These are phyloP conservation scores for Geotrichum reessii DNA, from an alignment of 1,139 yeast genomes.

Conservation along the genomic window DNA sequence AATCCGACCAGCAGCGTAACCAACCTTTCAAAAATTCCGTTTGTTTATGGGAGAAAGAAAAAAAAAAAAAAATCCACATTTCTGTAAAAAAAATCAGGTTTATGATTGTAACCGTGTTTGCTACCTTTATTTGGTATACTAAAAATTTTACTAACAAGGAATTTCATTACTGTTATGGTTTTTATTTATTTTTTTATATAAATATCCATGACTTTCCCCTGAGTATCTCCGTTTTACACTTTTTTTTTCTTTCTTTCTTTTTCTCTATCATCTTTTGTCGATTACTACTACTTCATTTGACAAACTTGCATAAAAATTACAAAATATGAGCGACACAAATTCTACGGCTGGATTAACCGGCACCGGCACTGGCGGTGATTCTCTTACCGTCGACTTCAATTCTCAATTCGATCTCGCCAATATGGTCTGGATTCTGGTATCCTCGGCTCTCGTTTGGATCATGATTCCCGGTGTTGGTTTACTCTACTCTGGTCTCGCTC, in stretches of 20 bases:
- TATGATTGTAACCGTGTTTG: background rate
- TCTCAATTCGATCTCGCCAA: slow-evolving; percentile 61
- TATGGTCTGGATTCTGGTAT: slow-evolving; percentile 82
- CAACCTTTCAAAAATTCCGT: background rate
- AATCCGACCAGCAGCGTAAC: background rate
- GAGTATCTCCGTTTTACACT: background rate
- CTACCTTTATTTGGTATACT: background rate
- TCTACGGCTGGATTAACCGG: slow-evolving; percentile 21
- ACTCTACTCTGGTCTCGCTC: slow-evolving; percentile 70
- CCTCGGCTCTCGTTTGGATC: slow-evolving; percentile 51
- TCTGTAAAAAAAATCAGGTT: background rate
- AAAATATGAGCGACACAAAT: background rate
- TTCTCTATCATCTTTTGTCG: background rate
- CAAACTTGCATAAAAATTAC: background rate
- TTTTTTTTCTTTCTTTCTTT: background rate
- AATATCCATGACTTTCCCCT: background rate
- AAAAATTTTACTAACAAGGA: background rate
- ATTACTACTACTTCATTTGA: background rate
- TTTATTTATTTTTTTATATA: background rate
- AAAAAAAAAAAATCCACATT: background rate
- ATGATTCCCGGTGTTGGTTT: slow-evolving; percentile 85
- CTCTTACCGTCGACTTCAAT: slow-evolving; percentile 66
- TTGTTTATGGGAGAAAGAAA: too few species aligned
- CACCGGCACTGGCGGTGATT: slow-evolving; percentile 58
- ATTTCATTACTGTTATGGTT: background rate